Evolutionary conservation across 768 basidiomycete genomes (phyloP).

Genomic region (Suillus discolor): DNA sequence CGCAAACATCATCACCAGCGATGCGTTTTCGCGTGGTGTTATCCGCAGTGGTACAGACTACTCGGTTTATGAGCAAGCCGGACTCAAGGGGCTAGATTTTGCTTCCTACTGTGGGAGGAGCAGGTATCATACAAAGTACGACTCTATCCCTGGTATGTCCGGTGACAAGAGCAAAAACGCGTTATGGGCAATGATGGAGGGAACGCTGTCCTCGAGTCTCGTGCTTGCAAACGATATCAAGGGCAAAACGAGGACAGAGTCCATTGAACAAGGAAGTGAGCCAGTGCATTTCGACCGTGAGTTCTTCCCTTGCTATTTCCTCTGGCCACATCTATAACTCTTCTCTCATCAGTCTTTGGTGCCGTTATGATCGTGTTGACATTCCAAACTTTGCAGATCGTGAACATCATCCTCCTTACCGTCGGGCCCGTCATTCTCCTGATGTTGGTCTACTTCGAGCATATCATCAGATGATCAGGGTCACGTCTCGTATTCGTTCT

Average conservation of each 20-base stretch:
- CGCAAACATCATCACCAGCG: slow-evolving; percentile 67
- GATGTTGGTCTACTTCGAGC: slow-evolving; percentile 42
- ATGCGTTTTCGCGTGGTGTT: slow-evolving; percentile 65
- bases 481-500: slow-evolving; percentile 21
- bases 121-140: slow-evolving; percentile 76
- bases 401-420: slow-evolving; percentile 62
- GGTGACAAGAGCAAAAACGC: slow-evolving; percentile 48
- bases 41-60: slow-evolving; percentile 77
- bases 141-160: slow-evolving; percentile 60
- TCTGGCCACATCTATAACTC: neutral
- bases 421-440: slow-evolving; percentile 59
- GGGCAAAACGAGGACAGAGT: slow-evolving; percentile 20
- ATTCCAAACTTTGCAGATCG: slow-evolving; percentile 48
- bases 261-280: slow-evolving; percentile 23
- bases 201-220: slow-evolving; percentile 53
- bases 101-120: slow-evolving; percentile 79
- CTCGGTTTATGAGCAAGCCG: slow-evolving; percentile 58
- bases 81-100: slow-evolving; percentile 73
- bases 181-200: slow-evolving; percentile 83
- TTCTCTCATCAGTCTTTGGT: slow-evolving; percentile 52
- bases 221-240: slow-evolving; percentile 48
- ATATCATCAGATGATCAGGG: slow-evolving; percentile 27
- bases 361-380: slow-evolving; percentile 55
- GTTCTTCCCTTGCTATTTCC: slow-evolving; percentile 22
- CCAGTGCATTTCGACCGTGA: slow-evolving; percentile 77